Evolutionary conservation across 129 eudicot species (phyloP).

Genomic region (Smallanthus sonchifolius): DNA sequence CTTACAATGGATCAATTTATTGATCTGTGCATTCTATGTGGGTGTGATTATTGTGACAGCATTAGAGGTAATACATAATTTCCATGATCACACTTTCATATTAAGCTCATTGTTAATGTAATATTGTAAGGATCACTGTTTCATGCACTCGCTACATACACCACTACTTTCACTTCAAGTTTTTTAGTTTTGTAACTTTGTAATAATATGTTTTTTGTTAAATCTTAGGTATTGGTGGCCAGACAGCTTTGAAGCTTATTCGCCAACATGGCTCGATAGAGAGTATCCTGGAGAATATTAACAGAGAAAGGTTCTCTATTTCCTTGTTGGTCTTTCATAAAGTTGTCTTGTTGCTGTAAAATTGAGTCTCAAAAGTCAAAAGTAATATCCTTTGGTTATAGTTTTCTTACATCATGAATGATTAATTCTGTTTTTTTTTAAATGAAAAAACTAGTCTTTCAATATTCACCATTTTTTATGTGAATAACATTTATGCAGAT

Average conservation of each 20-base stretch:
- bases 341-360: background rate
- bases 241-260: constrained; percentile 89
- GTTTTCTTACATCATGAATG: background rate
- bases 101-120: background rate
- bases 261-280: constrained; percentile 95
- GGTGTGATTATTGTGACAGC: constrained; percentile 97
- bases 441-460: background rate
- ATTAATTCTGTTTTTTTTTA: background rate
- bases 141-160: background rate
- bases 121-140: background rate
- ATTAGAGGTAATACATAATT: constrained; percentile 55
- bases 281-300: constrained; percentile 76
- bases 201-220: background rate
- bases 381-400: background rate
- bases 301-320: constrained; percentile 68
- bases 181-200: background rate
- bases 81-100: background rate
- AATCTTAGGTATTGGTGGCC: constrained; percentile 80
- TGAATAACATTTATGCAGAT: constrained; percentile 37
- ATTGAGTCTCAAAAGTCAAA: background rate
- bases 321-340: background rate
- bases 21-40: constrained; percentile 93
- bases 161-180: background rate
- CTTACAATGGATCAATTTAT: constrained; percentile 98
- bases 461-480: background rate